Conservation (phyloP, 2,329 filamentous ascomycete genomes). For the Pyrenophora graminea region DNA sequence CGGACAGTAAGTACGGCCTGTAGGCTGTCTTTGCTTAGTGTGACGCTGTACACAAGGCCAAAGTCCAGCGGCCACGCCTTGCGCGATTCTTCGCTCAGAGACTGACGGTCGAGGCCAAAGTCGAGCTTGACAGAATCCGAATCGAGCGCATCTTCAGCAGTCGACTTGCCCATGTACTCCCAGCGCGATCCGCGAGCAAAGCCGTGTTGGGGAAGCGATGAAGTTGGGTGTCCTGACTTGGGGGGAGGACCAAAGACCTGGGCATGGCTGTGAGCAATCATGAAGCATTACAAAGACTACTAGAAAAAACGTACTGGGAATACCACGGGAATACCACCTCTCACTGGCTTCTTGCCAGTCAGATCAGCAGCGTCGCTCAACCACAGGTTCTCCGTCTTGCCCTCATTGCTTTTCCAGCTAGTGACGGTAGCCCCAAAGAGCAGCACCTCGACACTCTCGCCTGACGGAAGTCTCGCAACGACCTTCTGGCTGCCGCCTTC, state of each 20-base stretch:
- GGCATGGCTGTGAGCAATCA: constrained; percentile 12
- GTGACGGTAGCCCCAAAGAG: constrained; percentile 92
- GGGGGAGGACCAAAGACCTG: constrained; percentile 82
- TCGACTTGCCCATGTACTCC: constrained; percentile 92
- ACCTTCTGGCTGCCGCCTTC: constrained; percentile 72
- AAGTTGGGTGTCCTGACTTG: constrained; percentile 75
- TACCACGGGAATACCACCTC: constrained; percentile 89
- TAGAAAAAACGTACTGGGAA: constrained; percentile 71
- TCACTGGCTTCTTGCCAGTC: constrained; percentile 86
- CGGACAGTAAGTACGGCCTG: constrained; percentile 83
- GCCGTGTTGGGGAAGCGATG: constrained; percentile 85
- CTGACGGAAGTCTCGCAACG: constrained; percentile 78
- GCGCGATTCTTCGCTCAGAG: constrained; percentile 69
- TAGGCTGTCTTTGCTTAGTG: constrained; percentile 73
- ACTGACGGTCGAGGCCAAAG: constrained; percentile 81
- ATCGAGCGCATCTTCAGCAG: constrained; percentile 61
- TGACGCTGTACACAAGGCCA: constrained; percentile 90
- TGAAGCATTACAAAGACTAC: background rate
- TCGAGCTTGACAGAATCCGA: constrained; percentile 80
- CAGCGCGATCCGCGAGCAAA: constrained; percentile 88
- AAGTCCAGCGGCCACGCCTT: constrained; percentile 86
- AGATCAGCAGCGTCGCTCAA: constrained; percentile 77
- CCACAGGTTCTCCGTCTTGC: constrained; percentile 79
- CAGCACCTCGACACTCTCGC: constrained; percentile 82
- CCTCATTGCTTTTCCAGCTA: constrained; percentile 84